Evolutionary conservation across 1,139 yeast genomes (phyloP).

Genomic region (Yamadazyma sp.): DNA sequence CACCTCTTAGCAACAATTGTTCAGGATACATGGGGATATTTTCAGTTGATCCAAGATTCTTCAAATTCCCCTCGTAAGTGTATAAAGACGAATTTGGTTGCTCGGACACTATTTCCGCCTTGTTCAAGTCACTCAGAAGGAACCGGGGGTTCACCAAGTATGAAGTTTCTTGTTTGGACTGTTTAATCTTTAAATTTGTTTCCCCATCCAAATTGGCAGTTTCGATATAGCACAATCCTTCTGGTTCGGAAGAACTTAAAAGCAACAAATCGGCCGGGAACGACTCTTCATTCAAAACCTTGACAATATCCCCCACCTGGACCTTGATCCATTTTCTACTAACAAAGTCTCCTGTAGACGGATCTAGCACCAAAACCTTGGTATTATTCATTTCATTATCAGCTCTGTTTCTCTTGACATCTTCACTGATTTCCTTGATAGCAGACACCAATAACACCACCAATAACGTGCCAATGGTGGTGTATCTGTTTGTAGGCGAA

Average conservation of each 20-base stretch:
- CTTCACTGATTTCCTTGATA: conserved; percentile 86
- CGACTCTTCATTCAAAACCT: conserved; percentile 83
- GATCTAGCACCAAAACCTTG: conserved; percentile 66
- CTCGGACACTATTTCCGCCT: conserved; percentile 64
- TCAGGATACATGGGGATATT: conserved; percentile 80
- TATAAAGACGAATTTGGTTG: conserved; percentile 93
- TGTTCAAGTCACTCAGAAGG: conserved; percentile 38
- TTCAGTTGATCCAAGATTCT: conserved; percentile 50
- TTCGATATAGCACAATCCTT: conserved; percentile 95
- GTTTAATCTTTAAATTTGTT: conserved; percentile 93
- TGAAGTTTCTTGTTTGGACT: conserved; percentile 78
- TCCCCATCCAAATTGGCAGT: conserved; percentile 98
- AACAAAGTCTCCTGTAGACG: conserved; percentile 58
- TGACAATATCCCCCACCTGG: conserved; percentile 87
- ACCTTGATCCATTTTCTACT: conserved; percentile 82
- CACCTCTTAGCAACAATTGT: conserved; percentile 90
- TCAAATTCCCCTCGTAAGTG: conserved; percentile 88
- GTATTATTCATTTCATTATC: conserved; percentile 89
- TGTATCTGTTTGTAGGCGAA: conserved; percentile 93
- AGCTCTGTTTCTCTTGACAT: conserved; percentile 81
- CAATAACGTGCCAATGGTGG: conserved; percentile 88
- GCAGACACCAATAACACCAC: conserved; percentile 90
- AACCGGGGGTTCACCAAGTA: conserved; percentile 68
- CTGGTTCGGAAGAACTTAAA: conserved; percentile 93
- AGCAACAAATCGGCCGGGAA: conserved; percentile 91